Evolutionary conservation across 2,329 filamentous ascomycete genomes (phyloP).

Genomic region (Fusarium oligoseptatum): DNA sequence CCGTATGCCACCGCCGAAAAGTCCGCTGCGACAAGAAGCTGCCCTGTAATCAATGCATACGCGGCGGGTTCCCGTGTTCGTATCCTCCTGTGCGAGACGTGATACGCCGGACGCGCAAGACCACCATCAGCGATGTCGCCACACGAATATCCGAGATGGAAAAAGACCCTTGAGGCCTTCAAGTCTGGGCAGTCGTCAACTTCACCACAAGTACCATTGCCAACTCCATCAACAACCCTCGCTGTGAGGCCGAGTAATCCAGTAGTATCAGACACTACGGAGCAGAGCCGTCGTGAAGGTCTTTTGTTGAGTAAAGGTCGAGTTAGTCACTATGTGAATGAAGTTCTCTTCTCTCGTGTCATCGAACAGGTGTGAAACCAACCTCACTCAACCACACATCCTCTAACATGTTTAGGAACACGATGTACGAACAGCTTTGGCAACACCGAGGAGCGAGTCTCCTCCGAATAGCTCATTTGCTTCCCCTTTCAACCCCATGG

Average conservation of each 20-base stretch:
- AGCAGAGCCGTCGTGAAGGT: slow-evolving; percentile 16
- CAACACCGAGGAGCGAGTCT: slow-evolving; percentile 32
- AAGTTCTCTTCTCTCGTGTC: slow-evolving; percentile 52
- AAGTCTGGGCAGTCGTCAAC: background rate
- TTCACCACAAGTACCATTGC: slow-evolving; percentile 10
- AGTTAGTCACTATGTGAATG: slow-evolving; percentile 54
- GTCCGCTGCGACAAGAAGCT: slow-evolving; percentile 81
- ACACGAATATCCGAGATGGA: slow-evolving; percentile 53
- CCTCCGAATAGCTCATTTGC: background rate
- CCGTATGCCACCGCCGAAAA: slow-evolving; percentile 65
- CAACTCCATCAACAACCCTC: background rate
- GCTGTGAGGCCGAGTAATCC: background rate
- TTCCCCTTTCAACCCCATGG: slow-evolving; percentile 51
- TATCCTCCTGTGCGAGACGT: slow-evolving; percentile 47
- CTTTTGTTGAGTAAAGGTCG: slow-evolving; percentile 51
- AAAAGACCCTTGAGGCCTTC: slow-evolving; percentile 41
- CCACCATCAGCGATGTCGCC: slow-evolving; percentile 52
- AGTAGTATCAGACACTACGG: background rate
- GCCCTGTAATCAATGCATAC: slow-evolving; percentile 77
- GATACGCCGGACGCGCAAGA: slow-evolving; percentile 45
- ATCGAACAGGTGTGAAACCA: slow-evolving; percentile 49
- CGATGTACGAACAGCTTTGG: slow-evolving; percentile 41
- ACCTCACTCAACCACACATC: accelerated
- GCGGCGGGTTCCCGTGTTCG: slow-evolving; percentile 52
- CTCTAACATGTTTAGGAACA: slow-evolving; percentile 34